These are phyloP conservation scores for Diutina siamensis DNA, from an alignment of 1,139 yeast species.

Conservation along the genomic window DNA sequence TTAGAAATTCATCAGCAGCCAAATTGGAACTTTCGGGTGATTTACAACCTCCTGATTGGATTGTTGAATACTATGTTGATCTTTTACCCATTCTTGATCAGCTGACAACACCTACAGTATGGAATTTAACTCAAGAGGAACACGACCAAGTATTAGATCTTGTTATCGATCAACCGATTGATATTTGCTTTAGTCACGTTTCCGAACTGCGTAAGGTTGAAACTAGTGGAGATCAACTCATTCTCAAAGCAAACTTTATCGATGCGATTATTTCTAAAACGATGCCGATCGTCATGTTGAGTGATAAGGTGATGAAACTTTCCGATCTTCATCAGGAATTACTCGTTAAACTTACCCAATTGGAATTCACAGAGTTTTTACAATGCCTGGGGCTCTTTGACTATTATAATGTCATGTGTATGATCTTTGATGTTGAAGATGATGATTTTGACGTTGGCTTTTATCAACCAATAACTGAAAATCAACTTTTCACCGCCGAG, in stretches of 20 bases:
- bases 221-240: slow-evolving; percentile 20
- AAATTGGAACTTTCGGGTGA: slow-evolving; percentile 33
- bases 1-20: slow-evolving; percentile 29
- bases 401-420: slow-evolving; percentile 49
- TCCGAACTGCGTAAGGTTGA: slow-evolving; percentile 11
- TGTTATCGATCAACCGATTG: slow-evolving; percentile 39
- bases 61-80: slow-evolving; percentile 43
- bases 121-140: slow-evolving; percentile 24
- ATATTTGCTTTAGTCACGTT: slow-evolving; percentile 25
- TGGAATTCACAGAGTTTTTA: slow-evolving; percentile 34
- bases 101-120: slow-evolving; percentile 21
- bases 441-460: slow-evolving; percentile 40
- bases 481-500: slow-evolving; percentile 41
- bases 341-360: slow-evolving; percentile 24
- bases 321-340: slow-evolving; percentile 22
- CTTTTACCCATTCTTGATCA: slow-evolving; percentile 40
- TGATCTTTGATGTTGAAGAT: slow-evolving; percentile 57
- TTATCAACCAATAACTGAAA: slow-evolving; percentile 55
- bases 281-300: slow-evolving; percentile 31
- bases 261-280: slow-evolving; percentile 49
- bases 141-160: slow-evolving; percentile 22
- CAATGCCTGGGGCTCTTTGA: slow-evolving; percentile 40
- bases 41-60: slow-evolving; percentile 66
- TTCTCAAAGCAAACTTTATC: slow-evolving; percentile 45
- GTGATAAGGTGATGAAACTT: slow-evolving; percentile 29